Base-by-base conservation (phyloP, 371 early-diverging fungal species). In the Mucor saturninus region DNA sequence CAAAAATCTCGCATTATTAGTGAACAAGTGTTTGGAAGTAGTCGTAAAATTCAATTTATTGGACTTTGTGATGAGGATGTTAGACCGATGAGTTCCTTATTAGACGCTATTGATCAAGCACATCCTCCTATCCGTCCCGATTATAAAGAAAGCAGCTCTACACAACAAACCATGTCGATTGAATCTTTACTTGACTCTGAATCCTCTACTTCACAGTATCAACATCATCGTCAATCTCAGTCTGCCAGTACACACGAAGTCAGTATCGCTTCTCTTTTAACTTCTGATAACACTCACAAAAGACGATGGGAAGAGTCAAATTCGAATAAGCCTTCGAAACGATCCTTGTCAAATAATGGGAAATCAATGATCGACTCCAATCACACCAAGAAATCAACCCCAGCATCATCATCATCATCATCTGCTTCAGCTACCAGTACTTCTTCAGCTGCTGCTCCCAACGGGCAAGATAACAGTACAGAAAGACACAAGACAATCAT, bases 401-500 rank as follows among this genome's bases (percentile, higher is more conserved):
- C 56, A 21, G 21, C 1, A 21, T 21, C 15, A 57, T 35, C 31
- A 30, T 35, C 31, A 30, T 21, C 21, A 21, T 21, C 21, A 21
- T 21, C 46, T 48, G 43, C 13, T 6, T n/a, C 30, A 45, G 46
- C 39, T 39, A 53, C n/a, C n/a, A n/a, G n/a, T n/a, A 45, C 21
- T 21, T 21, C 21, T 21, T 21, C 21, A 21, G 21, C 21, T 21
- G 21, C 21, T 21, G 21, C 21, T 21, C 21, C 21, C 21, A 21
- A 21, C 21, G 21, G 21, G 1, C 21, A 52, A 64, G 32, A n/a
- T 31, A 43, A 52, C 8, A 28, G 31, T 14, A 59, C 8, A 8
- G 59, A 59, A 31, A 55, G 55, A 55, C 50, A 65, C 46, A 66
- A 61, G 59, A 83, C 84, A 14, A 84, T 81, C 49, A 74, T 89